Conservation (phyloP, 2,329 filamentous ascomycete genomes). For the Neopestalotiopsis rosae region DNA sequence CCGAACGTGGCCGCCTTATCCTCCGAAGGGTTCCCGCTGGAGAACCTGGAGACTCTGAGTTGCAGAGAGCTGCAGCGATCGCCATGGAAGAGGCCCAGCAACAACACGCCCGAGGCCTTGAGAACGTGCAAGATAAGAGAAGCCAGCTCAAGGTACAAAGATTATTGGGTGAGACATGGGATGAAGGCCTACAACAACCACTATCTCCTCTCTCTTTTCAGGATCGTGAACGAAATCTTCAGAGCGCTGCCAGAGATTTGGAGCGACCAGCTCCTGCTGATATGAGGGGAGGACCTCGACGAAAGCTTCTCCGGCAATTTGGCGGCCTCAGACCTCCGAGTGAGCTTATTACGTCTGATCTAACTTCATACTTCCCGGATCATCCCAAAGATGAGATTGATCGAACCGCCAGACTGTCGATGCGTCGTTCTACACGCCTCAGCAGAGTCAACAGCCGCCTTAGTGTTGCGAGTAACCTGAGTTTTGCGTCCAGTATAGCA, state of each 20-base stretch:
- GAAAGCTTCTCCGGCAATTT: slow-evolving; percentile 75
- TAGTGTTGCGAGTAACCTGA: slow-evolving; percentile 92
- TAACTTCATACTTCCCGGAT: slow-evolving; percentile 97
- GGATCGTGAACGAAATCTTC: slow-evolving; percentile 72
- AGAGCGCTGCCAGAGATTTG: slow-evolving; percentile 62
- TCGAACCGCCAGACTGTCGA: slow-evolving; percentile 89
- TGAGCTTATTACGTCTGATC: slow-evolving; percentile 94
- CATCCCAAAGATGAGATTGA: slow-evolving; percentile 95
- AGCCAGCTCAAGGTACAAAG: slow-evolving; percentile 90
- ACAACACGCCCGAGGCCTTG: slow-evolving; percentile 67
- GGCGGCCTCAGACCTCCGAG: slow-evolving; percentile 92
- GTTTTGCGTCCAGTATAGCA: slow-evolving; percentile 88
- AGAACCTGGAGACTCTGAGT: slow-evolving; percentile 84
- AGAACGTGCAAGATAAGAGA: slow-evolving; percentile 69
- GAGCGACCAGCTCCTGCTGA: slow-evolving; percentile 60
- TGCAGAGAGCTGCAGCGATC: slow-evolving; percentile 86
- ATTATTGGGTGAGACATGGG: slow-evolving; percentile 85
- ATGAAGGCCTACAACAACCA: slow-evolving; percentile 80
- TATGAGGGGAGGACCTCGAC: slow-evolving; percentile 45
- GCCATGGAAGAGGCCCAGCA: slow-evolving; percentile 86
- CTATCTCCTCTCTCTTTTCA: slow-evolving; percentile 80
- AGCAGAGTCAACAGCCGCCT: slow-evolving; percentile 93
- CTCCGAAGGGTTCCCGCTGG: slow-evolving; percentile 90
- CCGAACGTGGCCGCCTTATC: slow-evolving; percentile 89
- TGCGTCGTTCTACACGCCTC: slow-evolving; percentile 86